These are phyloP conservation scores for Wickerhamomyces sp. DNA, from an alignment of 1,139 yeast genomes.

Conservation along the genomic window DNA sequence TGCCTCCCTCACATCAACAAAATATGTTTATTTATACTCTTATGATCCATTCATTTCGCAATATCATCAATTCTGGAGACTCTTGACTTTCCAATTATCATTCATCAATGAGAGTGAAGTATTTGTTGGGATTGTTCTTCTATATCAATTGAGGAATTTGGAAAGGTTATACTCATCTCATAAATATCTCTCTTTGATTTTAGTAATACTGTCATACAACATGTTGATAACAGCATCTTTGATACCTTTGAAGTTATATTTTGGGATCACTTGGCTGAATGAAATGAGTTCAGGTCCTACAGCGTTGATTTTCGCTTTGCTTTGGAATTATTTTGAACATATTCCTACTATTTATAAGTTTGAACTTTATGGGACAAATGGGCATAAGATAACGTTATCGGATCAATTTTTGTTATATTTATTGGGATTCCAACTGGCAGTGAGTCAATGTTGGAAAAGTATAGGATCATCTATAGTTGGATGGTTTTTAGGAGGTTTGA, in stretches of 20 bases:
- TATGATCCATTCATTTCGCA: conserved; percentile 55
- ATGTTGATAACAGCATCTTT: conserved; percentile 28
- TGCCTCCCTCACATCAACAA: conserved; percentile 51
- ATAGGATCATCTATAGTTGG: conserved; percentile 52
- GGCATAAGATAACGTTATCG: conserved; percentile 37
- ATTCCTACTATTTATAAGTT: conserved; percentile 62
- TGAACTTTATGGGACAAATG: conserved; percentile 28
- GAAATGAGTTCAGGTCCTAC: conserved; percentile 54
- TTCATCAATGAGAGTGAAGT: conserved; percentile 67
- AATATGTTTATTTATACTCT: conserved; percentile 48
- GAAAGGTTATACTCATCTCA: conserved; percentile 64
- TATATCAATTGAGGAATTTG: conserved; percentile 56
- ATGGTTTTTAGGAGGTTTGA: conserved; percentile 52
- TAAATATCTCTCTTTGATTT: conserved; percentile 39
- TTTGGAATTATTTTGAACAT: conserved; percentile 49
- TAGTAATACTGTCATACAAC: conserved; percentile 29
- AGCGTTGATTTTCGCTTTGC: conserved; percentile 53
- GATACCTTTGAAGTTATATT: conserved; percentile 32
- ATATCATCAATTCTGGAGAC: conserved; percentile 68
- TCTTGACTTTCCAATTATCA: conserved; percentile 48
- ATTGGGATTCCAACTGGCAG: conserved; percentile 43
- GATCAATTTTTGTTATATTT: conserved; percentile 57
- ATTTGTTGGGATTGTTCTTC: conserved; percentile 42
- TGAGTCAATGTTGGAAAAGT: conserved; percentile 51
- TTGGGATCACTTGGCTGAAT: conserved; percentile 26